Evolutionary conservation across 257 asterid species (phyloP).

Genomic region (Misopates orontium): DNA sequence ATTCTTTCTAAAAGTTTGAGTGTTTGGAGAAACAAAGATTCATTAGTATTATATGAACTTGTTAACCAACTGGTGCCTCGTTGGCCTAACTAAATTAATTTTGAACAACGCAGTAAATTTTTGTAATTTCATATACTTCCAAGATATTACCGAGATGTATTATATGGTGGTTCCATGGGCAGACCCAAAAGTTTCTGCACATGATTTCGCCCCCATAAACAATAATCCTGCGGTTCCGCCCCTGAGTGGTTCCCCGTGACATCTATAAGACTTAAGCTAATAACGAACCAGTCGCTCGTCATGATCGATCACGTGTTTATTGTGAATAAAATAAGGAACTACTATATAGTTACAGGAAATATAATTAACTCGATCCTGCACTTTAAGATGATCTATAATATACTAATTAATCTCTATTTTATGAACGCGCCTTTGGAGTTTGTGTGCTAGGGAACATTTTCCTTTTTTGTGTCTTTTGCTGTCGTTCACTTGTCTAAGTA

Average conservation of each 20-base stretch:
- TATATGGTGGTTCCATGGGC: too few relatives aligned
- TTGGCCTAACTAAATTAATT: too few relatives aligned
- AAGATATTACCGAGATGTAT: neutral
- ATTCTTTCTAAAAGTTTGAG: too few relatives aligned
- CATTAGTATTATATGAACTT: too few relatives aligned
- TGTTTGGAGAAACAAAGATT: too few relatives aligned
- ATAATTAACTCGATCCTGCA: conserved; percentile 25
- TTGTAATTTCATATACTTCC: neutral
- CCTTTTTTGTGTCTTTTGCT: conserved; percentile 20
- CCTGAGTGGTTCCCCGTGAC: too few relatives aligned
- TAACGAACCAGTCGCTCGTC: too few relatives aligned
- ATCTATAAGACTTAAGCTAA: too few relatives aligned
- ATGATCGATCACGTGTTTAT: conserved; percentile 6
- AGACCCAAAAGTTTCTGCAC: too few relatives aligned
- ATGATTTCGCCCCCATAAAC: too few relatives aligned
- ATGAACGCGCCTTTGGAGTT: conserved; percentile 24
- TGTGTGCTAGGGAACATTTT: conserved; percentile 30
- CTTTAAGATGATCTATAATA: conserved; percentile 18
- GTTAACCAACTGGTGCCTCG: neutral
- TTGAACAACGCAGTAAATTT: neutral
- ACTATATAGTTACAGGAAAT: neutral
- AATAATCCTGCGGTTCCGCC: too few relatives aligned
- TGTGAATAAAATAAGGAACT: neutral
- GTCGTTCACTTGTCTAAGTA: conserved; percentile 27
- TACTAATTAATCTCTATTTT: conserved; percentile 14